Evolutionary conservation across 179 eudicot genomes (phyloP).

Genomic region (Silene coronaria): DNA sequence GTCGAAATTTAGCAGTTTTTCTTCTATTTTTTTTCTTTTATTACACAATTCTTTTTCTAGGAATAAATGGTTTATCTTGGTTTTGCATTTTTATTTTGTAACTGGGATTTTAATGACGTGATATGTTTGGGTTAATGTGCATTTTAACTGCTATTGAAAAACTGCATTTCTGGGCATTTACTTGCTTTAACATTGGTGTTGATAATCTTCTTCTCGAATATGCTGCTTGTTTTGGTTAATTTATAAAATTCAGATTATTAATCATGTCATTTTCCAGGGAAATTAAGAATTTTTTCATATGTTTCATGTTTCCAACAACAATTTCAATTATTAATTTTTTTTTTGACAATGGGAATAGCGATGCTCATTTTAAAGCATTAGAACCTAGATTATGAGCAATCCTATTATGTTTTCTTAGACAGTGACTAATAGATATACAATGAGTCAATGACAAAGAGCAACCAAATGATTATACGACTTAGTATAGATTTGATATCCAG

Average conservation of each 20-base stretch:
- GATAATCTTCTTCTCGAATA: constrained; percentile 2
- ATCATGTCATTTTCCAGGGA: constrained; percentile 5
- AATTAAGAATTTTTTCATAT: neutral
- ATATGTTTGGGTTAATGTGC: constrained; percentile 13
- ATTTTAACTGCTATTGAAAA: neutral
- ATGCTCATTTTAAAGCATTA: too few species aligned
- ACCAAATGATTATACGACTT: too few species aligned
- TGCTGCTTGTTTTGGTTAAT: constrained; percentile 11
- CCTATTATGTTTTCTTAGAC: too few species aligned
- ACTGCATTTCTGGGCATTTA: neutral
- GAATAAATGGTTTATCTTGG: constrained; percentile 9
- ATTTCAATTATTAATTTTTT: too few species aligned
- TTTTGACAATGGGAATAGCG: too few species aligned
- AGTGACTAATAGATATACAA: too few species aligned
- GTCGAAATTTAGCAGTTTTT: too few species aligned
- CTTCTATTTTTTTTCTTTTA: neutral
- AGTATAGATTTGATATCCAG: too few species aligned
- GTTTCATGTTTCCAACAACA: neutral
- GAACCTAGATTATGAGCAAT: too few species aligned
- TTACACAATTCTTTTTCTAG: neutral
- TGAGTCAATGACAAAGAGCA: too few species aligned
- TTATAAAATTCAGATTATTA: neutral
- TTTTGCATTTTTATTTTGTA: constrained; percentile 14
- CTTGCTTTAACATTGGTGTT: neutral
- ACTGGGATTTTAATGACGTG: constrained; percentile 7